Conservation (phyloP, 2,329 filamentous ascomycete genomes). For the Fusarium sp. region DNA sequence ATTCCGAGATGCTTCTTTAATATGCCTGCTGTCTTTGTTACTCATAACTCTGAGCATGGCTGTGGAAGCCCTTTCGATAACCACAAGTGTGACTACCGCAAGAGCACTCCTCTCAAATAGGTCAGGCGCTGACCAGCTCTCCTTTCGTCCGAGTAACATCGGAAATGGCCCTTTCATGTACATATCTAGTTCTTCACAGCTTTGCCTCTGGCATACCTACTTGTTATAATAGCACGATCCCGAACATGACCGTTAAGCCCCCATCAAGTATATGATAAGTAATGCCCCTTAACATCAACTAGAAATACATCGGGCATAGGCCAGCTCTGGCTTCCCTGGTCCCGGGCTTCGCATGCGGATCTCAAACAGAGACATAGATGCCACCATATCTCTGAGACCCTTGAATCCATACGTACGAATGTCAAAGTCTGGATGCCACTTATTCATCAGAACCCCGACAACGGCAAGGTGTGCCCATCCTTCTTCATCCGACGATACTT, state of each 20-base stretch:
- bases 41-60: not conserved
- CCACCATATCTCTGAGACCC: slow-evolving; percentile 39
- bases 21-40: slow-evolving; percentile 10
- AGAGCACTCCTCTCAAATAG: slow-evolving; percentile 6
- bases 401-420: slow-evolving; percentile 43
- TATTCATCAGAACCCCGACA: slow-evolving; percentile 44
- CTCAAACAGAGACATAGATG: not conserved
- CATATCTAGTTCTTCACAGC: not conserved
- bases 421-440: slow-evolving; percentile 48
- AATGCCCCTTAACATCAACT: not conserved
- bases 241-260: rapidly evolving
- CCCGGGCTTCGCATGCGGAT: not conserved
- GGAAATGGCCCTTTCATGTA: not conserved
- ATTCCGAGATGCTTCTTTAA: slow-evolving; percentile 31
- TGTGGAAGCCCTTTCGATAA: slow-evolving; percentile 23
- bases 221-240: not conserved
- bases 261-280: not conserved
- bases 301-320: not conserved
- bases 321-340: not conserved
- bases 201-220: not conserved
- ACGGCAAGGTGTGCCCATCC: slow-evolving; percentile 46
- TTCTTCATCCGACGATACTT: slow-evolving; percentile 37
- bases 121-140: not conserved
- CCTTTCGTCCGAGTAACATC: not conserved
- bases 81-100: slow-evolving; percentile 13